Conservation (phyloP, 2,329 filamentous ascomycete species). For the Pezicula neosporulosa region DNA sequence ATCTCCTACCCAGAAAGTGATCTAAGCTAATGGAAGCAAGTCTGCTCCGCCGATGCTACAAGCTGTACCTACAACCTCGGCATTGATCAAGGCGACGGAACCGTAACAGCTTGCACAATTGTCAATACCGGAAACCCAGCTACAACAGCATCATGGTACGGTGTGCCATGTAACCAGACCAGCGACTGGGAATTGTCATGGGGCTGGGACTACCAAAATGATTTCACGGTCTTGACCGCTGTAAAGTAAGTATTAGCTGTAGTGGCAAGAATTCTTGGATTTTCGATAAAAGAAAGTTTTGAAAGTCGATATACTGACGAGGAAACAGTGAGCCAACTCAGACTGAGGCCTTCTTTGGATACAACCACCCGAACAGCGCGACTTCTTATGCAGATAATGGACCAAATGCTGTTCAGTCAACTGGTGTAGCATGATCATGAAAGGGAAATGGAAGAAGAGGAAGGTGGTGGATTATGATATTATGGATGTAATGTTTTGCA, state of each 20-base stretch:
- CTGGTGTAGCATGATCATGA: not conserved
- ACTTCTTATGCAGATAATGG: not conserved
- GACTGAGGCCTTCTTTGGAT: slow-evolving; percentile 15
- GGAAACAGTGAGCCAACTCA: not conserved
- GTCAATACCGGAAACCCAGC: not conserved
- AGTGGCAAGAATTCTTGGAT: not conserved
- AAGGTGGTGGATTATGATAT: not conserved
- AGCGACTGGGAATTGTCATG: slow-evolving; percentile 10
- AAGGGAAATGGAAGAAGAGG: not conserved
- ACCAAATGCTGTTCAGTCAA: not conserved
- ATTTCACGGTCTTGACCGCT: slow-evolving; percentile 15
- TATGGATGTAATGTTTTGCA: not conserved
- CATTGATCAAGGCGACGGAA: not conserved
- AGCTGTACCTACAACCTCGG: not conserved
- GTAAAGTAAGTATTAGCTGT: not conserved
- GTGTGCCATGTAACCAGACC: not conserved
- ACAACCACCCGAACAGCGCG: slow-evolving; percentile 8
- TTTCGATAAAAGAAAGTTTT: not conserved
- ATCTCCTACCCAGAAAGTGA: not conserved
- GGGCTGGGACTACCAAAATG: slow-evolving; percentile 10
- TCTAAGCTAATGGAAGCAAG: not conserved
- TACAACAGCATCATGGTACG: not conserved
- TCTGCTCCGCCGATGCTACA: not conserved
- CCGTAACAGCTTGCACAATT: not conserved
- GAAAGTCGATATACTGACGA: not conserved